Percentiles rank a stretch among this genome's conserved stretches.
phyloP scores from a whole-genome alignment of 73 alveolate genomes.

The Symbiodinium pilosum region DNA sequence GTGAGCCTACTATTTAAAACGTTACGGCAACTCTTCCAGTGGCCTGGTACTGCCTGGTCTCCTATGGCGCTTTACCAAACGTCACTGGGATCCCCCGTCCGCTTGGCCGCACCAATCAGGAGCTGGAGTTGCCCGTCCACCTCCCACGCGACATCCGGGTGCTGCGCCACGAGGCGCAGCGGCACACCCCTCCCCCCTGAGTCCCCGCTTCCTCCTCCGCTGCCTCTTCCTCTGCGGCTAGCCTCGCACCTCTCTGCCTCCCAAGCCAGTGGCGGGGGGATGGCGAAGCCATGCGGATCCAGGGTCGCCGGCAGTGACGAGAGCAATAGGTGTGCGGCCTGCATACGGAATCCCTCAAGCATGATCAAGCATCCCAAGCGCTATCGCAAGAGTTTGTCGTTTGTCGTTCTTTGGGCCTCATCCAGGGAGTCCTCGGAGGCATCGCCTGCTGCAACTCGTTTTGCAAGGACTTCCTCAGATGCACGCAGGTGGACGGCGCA shows the following conservation, averaged over 20 bases:
- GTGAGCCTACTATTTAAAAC: too few species aligned
- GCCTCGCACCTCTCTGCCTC: not conserved
- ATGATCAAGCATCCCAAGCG: not conserved
- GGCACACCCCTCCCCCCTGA: constrained; percentile 45
- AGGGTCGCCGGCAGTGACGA: constrained; percentile 27
- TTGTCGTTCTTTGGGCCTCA: constrained; percentile 4
- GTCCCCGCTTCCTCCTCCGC: not conserved
- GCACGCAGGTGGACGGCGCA: not conserved
- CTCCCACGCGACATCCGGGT: constrained; percentile 92
- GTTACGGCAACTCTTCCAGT: too few species aligned
- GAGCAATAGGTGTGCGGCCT: constrained; percentile 74
- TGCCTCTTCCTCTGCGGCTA: not conserved
- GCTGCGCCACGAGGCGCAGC: constrained; percentile 82
- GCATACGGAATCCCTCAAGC: too few species aligned
- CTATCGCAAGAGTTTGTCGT: not conserved
- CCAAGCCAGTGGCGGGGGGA: constrained; percentile 71
- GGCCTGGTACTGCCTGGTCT: too few species aligned
- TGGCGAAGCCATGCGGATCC: constrained; percentile 87
- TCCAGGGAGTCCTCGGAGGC: constrained; percentile 89
- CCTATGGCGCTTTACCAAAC: constrained; percentile 21
- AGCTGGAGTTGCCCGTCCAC: constrained; percentile 92
- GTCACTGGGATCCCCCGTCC: constrained; percentile 82
- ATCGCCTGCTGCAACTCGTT: constrained; percentile 84
- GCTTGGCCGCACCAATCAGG: constrained; percentile 91
- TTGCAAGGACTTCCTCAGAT: constrained; percentile 36